These are phyloP conservation scores for Rhodomyrtus psidioides DNA, from an alignment of 441 rosid genomes.

Conservation along the genomic window DNA sequence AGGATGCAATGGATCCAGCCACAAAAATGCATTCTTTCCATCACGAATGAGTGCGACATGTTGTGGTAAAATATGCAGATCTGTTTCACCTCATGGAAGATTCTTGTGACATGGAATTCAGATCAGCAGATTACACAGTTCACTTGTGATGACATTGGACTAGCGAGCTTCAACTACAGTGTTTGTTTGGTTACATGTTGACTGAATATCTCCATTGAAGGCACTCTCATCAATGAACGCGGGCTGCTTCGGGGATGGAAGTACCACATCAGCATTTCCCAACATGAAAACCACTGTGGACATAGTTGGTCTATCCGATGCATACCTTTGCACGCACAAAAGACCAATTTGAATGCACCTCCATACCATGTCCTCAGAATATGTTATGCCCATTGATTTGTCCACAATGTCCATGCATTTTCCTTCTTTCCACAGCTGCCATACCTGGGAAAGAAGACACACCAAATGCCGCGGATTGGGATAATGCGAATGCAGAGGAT, in stretches of 20 bases:
- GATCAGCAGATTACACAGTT: not conserved
- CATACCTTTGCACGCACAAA: not conserved
- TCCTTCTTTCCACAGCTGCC: conserved; percentile 10
- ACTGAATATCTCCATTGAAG: not conserved
- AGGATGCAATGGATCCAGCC: too few relatives aligned
- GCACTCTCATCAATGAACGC: not conserved
- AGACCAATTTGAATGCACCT: conserved; percentile 8
- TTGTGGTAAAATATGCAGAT: too few relatives aligned
- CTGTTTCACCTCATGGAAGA: too few relatives aligned
- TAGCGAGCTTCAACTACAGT: conserved; percentile 25
- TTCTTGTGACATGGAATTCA: too few relatives aligned
- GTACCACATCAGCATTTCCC: not conserved
- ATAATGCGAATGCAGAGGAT: not conserved
- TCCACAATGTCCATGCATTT: not conserved
- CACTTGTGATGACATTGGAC: not conserved
- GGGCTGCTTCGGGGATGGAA: not conserved
- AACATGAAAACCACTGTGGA: conserved; percentile 4
- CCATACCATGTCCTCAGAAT: not conserved
- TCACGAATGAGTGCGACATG: too few relatives aligned
- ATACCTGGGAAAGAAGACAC: not conserved
- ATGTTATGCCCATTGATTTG: not conserved
- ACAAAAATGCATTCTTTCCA: too few relatives aligned
- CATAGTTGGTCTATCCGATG: conserved; percentile 10
- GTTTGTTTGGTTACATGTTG: conserved; percentile 4
- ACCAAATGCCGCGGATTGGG: not conserved